phyloP scores from a whole-genome alignment of 805 yeast species.

The Cyberlindnera suaveolens region DNA sequence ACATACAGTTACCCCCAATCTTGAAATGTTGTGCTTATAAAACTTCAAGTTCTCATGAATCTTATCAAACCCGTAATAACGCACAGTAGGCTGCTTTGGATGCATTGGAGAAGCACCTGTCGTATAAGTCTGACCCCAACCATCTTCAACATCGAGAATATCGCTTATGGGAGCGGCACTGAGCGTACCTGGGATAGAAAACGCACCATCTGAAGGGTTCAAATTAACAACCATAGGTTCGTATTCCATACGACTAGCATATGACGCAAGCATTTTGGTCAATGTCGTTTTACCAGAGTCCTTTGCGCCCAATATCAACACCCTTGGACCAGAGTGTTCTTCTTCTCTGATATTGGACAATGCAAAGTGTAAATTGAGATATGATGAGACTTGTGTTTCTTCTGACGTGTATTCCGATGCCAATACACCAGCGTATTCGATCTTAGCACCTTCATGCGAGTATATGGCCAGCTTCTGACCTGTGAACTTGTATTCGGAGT shows the following conservation, averaged over 20 bases:
- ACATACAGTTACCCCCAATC: slow-evolving; percentile 30
- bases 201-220: slow-evolving; percentile 68
- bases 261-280: slow-evolving; percentile 61
- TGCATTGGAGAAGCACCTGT: slow-evolving; percentile 73
- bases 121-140: slow-evolving; percentile 73
- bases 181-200: slow-evolving; percentile 75
- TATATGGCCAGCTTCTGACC: slow-evolving; percentile 50
- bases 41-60: slow-evolving; percentile 42
- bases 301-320: slow-evolving; percentile 66
- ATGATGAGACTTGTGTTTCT: slow-evolving; percentile 59
- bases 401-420: slow-evolving; percentile 61
- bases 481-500: slow-evolving; percentile 51
- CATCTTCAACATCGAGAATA: slow-evolving; percentile 66
- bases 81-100: slow-evolving; percentile 86
- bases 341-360: slow-evolving; percentile 48
- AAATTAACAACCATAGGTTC: slow-evolving; percentile 73
- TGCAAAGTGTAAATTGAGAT: slow-evolving; percentile 67
- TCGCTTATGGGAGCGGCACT: slow-evolving; percentile 83
- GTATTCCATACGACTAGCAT: slow-evolving; percentile 65
- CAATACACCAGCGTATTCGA: slow-evolving; percentile 36
- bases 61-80: slow-evolving; percentile 66
- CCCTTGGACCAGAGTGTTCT: slow-evolving; percentile 32
- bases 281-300: slow-evolving; percentile 78
- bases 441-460: slow-evolving; percentile 59
- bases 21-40: slow-evolving; percentile 22